A percentile compares a stretch with the other conserved stretches of the same genome.
Evolutionary conservation across 352 stramenopile genomes (phyloP).

Genomic region (Globisporangium abappressorium): DNA sequence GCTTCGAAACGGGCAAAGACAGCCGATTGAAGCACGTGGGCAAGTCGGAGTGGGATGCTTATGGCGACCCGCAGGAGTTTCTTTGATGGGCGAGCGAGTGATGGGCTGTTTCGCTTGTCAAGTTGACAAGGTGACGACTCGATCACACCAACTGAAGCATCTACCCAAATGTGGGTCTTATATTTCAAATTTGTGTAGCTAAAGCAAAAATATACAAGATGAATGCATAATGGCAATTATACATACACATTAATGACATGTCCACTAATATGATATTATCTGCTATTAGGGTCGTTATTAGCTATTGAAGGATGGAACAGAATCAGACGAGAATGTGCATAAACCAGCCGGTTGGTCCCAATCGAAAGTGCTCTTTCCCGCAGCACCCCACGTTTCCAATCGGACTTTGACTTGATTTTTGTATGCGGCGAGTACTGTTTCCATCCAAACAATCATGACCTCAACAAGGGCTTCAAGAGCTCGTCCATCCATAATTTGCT

Average conservation of each 20-base stretch:
- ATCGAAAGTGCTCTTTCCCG: not conserved
- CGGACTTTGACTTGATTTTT: not conserved
- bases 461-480: not conserved
- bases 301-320: not conserved
- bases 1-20: not conserved
- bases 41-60: not conserved
- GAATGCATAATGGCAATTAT: too few relatives aligned
- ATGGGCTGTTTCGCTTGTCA: not conserved
- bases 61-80: not conserved
- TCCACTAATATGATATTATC: not conserved
- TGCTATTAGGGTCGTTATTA: not conserved
- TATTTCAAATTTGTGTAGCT: too few relatives aligned
- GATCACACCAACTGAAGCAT: not conserved
- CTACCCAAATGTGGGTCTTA: not conserved
- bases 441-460: not conserved
- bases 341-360: not conserved
- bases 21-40: too few relatives aligned
- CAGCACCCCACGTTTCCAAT: not conserved
- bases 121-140: not conserved
- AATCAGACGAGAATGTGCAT: not conserved
- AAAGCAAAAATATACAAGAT: too few relatives aligned
- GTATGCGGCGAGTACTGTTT: not conserved
- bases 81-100: not conserved
- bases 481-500: not conserved
- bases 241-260: too few relatives aligned